Base-by-base conservation (phyloP, 805 yeast genomes). In the Yarrowia sp. region DNA sequence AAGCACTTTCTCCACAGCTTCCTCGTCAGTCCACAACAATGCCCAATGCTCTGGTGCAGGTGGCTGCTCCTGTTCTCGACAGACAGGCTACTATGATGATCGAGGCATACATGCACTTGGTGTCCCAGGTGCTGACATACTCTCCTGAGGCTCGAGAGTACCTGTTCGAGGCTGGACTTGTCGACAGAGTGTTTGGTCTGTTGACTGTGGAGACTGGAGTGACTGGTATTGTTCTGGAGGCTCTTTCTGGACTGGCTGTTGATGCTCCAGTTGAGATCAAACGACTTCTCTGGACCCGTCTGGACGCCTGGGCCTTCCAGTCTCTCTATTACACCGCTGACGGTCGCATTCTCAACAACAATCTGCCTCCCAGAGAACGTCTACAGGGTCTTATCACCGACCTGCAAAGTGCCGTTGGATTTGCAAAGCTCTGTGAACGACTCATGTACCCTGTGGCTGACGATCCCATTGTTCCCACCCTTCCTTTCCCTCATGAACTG, bases 81-180 rank as follows among this genome's bases (percentile, higher is more conserved):
- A 96, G 90, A 68, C 97, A 92, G 72, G 88, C 92, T 0, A 76
- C 90, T 8, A 81, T 90, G 8, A 85, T 89, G 63, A 78, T 92
- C 7, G 83, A 92, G 0, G 89, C 96, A 0, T 86, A 89, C 69
- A 78, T 91, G 66, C 85, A 89, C 31, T 76, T 95, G 58, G 77
- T 92, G 1, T 79, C 82, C 8, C 81, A 82, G 62, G 83, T 85
- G 33, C 79, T 86, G 1, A 71, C 72, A 4, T 76, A 82, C 69
- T 78, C 80, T 67, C 72, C 71, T 0, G 69, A 67, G 1, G 78
- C 79, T 1, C 71, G 78, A 44, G 68, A 64, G 1, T 65, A 69
- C 31, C 72, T 78, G 48, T 75, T 74, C 51, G 65, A 62, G 17
- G 47, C 41, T 3, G 58, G 68, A 3, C 32, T 78, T 7, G 66